Conservation (phyloP, 768 basidiomycete genomes). For the Calocera cornea region DNA sequence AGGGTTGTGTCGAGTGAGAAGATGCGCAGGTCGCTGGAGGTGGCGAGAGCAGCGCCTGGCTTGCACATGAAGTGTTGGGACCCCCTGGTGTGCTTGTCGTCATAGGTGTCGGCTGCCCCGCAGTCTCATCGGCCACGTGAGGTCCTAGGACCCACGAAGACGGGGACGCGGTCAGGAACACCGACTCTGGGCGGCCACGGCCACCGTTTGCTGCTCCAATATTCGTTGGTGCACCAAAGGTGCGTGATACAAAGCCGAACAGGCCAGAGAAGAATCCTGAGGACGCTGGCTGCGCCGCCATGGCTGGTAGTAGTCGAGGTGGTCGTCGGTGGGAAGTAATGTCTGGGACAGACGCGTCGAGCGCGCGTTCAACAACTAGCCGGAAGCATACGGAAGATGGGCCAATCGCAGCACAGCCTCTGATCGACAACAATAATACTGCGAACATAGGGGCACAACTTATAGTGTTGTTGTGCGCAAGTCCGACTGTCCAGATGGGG, state of each 20-base stretch:
- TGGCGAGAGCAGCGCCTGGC: background rate
- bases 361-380: background rate
- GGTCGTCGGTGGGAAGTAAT: background rate
- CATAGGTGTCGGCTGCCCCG: background rate
- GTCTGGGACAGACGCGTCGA: background rate
- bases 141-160: background rate
- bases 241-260: constrained; percentile 1
- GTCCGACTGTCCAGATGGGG: too few species aligned
- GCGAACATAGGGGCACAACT: background rate
- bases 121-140: background rate
- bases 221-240: background rate
- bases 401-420: background rate
- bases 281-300: background rate
- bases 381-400: background rate
- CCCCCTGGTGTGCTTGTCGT: background rate
- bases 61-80: background rate
- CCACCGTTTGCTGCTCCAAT: background rate
- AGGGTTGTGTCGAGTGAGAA: background rate
- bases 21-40: background rate
- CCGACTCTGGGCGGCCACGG: background rate
- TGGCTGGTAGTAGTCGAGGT: background rate
- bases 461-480: too few species aligned
- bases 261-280: background rate
- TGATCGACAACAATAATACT: background rate
- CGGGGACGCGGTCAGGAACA: background rate